These are phyloP conservation scores for Erodium maritimum DNA, from an alignment of 345 rosid species.

Conservation along the genomic window DNA sequence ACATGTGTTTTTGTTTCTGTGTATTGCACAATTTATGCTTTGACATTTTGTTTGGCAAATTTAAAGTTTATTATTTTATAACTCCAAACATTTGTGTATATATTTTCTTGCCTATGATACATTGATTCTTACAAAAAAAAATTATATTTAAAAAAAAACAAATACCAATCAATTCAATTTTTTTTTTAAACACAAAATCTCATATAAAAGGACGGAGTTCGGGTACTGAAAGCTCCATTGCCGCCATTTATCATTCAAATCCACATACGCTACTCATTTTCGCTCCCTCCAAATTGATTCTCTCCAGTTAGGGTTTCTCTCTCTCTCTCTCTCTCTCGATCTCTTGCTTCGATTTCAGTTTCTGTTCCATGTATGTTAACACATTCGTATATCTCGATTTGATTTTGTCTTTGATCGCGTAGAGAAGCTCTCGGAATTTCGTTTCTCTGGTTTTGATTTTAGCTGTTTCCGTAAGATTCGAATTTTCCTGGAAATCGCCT, in stretches of 20 bases:
- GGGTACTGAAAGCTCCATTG: too few species aligned
- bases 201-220: too few species aligned
- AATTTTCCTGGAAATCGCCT: neutral
- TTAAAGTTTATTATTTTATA: too few species aligned
- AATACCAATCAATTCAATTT: too few species aligned
- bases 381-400: neutral
- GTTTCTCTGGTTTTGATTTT: neutral
- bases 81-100: too few species aligned
- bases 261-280: neutral
- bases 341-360: neutral
- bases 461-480: neutral
- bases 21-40: too few species aligned
- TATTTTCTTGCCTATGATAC: too few species aligned
- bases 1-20: too few species aligned
- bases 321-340: neutral
- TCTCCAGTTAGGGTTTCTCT: neutral
- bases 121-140: too few species aligned
- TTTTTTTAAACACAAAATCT: too few species aligned
- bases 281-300: neutral
- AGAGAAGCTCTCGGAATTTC: neutral
- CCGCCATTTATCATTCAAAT: neutral
- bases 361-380: neutral
- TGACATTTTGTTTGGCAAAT: too few species aligned
- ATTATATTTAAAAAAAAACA: too few species aligned
- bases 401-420: neutral